These are phyloP conservation scores for Hypoxylon perforatum DNA, from an alignment of 495 filamentous ascomycete species.

Conservation along the genomic window DNA sequence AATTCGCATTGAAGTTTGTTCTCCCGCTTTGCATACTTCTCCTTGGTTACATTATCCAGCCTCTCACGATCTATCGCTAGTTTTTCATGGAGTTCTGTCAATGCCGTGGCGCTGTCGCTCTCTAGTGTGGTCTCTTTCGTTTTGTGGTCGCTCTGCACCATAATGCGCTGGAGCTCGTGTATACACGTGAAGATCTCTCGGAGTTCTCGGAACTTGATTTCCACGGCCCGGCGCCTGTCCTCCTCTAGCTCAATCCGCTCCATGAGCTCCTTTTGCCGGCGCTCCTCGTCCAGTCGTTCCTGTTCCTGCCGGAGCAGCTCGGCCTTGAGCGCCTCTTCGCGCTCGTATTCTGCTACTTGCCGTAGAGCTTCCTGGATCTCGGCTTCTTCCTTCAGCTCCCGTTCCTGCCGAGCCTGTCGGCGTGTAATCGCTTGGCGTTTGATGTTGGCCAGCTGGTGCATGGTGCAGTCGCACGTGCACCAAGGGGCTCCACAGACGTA, in stretches of 20 bases:
- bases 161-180: slow-evolving; percentile 38
- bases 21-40: slow-evolving; percentile 36
- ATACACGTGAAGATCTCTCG: slow-evolving; percentile 37
- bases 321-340: slow-evolving; percentile 48
- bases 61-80: slow-evolving; percentile 41
- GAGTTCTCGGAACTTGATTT: slow-evolving; percentile 41
- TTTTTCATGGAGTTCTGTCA: slow-evolving; percentile 28
- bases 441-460: slow-evolving; percentile 41
- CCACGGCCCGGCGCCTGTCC: slow-evolving; percentile 40
- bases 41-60: slow-evolving; percentile 15
- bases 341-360: slow-evolving; percentile 50
- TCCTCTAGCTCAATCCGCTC: slow-evolving; percentile 46
- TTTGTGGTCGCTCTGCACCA: slow-evolving; percentile 30
- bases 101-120: not conserved
- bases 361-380: slow-evolving; percentile 48
- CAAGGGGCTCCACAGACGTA: slow-evolving; percentile 58
- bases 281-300: slow-evolving; percentile 42
- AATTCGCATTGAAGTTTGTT: slow-evolving; percentile 40
- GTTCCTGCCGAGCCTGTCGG: slow-evolving; percentile 32
- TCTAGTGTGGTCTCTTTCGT: slow-evolving; percentile 20
- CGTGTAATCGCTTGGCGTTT: slow-evolving; percentile 38
- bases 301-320: slow-evolving; percentile 45
- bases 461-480: slow-evolving; percentile 51
- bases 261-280: slow-evolving; percentile 25
- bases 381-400: slow-evolving; percentile 42